These are phyloP conservation scores for Monilinia fructicola DNA, from an alignment of 2,329 filamentous ascomycete genomes.

Conservation along the genomic window DNA sequence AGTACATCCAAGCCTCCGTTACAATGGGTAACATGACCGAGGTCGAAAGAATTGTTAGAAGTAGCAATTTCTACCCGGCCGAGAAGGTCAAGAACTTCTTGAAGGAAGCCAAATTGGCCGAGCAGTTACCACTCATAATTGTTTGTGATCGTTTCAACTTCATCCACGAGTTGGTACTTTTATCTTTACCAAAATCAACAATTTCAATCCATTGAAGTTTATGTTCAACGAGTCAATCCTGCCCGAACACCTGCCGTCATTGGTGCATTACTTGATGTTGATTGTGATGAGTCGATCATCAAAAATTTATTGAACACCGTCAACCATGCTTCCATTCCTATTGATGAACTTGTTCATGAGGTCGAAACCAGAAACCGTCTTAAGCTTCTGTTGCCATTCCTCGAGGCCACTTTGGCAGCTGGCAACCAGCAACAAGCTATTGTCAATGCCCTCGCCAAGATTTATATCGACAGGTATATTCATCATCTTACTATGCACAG, in stretches of 20 bases:
- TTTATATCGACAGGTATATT: constrained; percentile 78
- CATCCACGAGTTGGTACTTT: constrained; percentile 92
- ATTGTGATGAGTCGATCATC: constrained; percentile 95
- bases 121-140: constrained; percentile 95
- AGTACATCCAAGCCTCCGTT: constrained; percentile 97
- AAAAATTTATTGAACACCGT: constrained; percentile 86
- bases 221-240: constrained; percentile 96
- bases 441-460: constrained; percentile 96
- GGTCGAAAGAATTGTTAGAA: constrained; percentile 94
- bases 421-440: constrained; percentile 96
- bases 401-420: constrained; percentile 83
- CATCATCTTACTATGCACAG: background rate
- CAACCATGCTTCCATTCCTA: constrained; percentile 79
- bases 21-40: constrained; percentile 92
- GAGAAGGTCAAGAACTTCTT: constrained; percentile 96
- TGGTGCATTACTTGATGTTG: constrained; percentile 90
- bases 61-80: constrained; percentile 56
- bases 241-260: constrained; percentile 87
- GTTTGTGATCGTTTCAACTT: constrained; percentile 99
- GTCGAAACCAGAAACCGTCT: constrained; percentile 95
- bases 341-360: constrained; percentile 89
- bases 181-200: constrained; percentile 99
- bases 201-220: constrained; percentile 97
- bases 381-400: constrained; percentile 92
- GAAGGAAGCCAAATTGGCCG: constrained; percentile 88